phyloP scores from a whole-genome alignment of 192 early-diverging fungal genomes.

The Coemansia interrupta region DNA sequence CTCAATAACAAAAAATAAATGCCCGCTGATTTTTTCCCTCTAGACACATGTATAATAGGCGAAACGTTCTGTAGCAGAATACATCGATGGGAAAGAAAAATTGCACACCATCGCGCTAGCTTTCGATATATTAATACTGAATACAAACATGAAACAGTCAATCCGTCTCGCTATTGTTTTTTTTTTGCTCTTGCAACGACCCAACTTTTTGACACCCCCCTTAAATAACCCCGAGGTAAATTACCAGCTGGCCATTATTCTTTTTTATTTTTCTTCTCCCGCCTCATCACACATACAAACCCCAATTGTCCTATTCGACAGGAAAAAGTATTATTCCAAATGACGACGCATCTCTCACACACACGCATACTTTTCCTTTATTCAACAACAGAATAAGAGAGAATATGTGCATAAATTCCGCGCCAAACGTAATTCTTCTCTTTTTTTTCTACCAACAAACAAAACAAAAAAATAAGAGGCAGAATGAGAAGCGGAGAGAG shows the following conservation, averaged over 20 bases:
- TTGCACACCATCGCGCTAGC: not conserved
- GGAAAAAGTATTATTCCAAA: too few species aligned
- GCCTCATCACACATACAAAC: too few species aligned
- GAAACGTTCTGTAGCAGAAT: too few species aligned
- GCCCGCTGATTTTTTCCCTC: constrained; percentile 3
- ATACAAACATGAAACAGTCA: constrained; percentile 6
- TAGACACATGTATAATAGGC: not conserved
- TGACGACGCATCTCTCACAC: not conserved
- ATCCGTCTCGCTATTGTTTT: too few species aligned
- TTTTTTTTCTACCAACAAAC: constrained; percentile 1
- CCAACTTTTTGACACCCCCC: too few species aligned
- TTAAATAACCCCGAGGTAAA: too few species aligned
- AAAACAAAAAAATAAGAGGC: too few species aligned
- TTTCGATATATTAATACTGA: not conserved
- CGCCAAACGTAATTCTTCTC: not conserved
- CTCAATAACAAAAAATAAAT: not conserved
- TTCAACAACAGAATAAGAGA: constrained; percentile 3
- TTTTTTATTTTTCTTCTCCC: too few species aligned
- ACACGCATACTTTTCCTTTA: not conserved
- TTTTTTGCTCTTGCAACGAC: too few species aligned
- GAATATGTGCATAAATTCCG: constrained; percentile 6
- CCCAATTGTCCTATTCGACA: too few species aligned
- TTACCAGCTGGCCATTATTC: too few species aligned
- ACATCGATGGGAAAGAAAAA: constrained; percentile 1
- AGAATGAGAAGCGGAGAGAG: too few species aligned